A percentile compares a stretch with the other conserved stretches of the same genome.
phyloP scores from a whole-genome alignment of 805 yeast genomes.

The Kluyveromyces lactis region DNA sequence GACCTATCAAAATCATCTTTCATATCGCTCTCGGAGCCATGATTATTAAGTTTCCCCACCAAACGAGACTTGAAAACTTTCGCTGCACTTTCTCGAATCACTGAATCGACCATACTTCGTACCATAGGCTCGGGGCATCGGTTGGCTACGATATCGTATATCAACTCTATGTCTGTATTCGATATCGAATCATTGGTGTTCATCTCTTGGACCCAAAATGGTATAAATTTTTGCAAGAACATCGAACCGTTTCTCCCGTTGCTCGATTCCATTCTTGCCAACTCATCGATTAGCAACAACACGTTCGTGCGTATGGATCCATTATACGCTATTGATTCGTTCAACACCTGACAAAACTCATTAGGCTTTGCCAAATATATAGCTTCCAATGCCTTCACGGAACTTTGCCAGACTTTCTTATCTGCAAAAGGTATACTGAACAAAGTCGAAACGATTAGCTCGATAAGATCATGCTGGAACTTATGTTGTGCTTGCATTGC shows the following conservation, averaged over 20 bases:
- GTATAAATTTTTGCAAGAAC: slow-evolving; percentile 26
- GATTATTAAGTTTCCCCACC: too few species aligned
- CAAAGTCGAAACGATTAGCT: slow-evolving; percentile 3
- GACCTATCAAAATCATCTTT: not conserved
- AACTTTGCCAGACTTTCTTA: slow-evolving; percentile 23
- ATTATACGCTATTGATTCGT: slow-evolving; percentile 1
- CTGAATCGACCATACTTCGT: slow-evolving; percentile 3
- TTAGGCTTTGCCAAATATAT: slow-evolving; percentile 21
- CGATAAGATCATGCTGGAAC: slow-evolving; percentile 3
- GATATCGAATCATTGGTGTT: slow-evolving; percentile 22
- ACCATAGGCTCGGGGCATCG: slow-evolving; percentile 11
- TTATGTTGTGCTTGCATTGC: slow-evolving; percentile 30
- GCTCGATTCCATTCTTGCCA: slow-evolving; percentile 18
- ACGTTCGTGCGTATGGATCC: slow-evolving; percentile 7
- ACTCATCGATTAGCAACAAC: slow-evolving; percentile 20
- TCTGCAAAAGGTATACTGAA: slow-evolving; percentile 9
- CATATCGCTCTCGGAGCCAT: not conserved
- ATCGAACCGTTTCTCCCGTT: slow-evolving; percentile 26
- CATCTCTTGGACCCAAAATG: slow-evolving; percentile 25
- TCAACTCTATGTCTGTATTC: slow-evolving; percentile 19
- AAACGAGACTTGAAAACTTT: too few species aligned
- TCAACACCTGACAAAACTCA: slow-evolving; percentile 6
- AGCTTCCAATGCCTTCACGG: slow-evolving; percentile 26
- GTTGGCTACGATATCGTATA: slow-evolving; percentile 19
- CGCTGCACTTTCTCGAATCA: not conserved